These are phyloP conservation scores for Mrakia blollopis DNA, from an alignment of 768 basidiomycete genomes.

Conservation along the genomic window DNA sequence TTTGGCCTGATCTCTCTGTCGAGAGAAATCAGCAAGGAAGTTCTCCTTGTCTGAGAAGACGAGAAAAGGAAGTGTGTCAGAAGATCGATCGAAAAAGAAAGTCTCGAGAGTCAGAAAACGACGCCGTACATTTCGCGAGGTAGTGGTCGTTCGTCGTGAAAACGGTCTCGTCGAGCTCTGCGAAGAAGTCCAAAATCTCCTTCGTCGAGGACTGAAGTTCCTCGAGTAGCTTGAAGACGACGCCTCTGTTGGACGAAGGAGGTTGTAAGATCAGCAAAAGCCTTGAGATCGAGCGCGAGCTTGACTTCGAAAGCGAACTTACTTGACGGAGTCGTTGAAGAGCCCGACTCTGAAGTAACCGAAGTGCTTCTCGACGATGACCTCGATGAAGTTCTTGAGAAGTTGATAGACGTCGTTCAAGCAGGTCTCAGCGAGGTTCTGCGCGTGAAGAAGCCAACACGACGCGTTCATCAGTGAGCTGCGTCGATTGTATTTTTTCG, in stretches of 20 bases:
- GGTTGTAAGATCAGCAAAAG: not conserved
- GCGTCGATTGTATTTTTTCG: no score
- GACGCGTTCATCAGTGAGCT: not conserved
- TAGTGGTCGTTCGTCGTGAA: not conserved
- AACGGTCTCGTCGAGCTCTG: not conserved
- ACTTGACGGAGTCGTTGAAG: not conserved
- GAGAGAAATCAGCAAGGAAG: not conserved
- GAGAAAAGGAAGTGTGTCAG: not conserved
- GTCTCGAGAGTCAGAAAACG: not conserved
- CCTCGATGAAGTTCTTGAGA: not conserved
- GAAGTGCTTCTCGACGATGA: not conserved
- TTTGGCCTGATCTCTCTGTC: not conserved
- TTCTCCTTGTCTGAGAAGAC: not conserved
- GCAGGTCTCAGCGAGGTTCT: not conserved
- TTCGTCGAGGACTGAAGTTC: not conserved
- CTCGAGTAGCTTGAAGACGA: conserved; percentile 5
- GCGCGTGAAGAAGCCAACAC: not conserved
- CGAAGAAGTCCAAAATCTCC: not conserved
- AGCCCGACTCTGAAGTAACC: not conserved
- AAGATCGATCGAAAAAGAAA: not conserved
- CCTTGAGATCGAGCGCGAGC: not conserved
- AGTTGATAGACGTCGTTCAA: not conserved
- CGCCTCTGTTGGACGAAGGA: not conserved
- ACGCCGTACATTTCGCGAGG: not conserved
- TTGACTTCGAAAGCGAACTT: not conserved